These are phyloP conservation scores for Scedosporium minutisporum DNA, from an alignment of 2,329 filamentous ascomycete genomes.

Conservation along the genomic window DNA sequence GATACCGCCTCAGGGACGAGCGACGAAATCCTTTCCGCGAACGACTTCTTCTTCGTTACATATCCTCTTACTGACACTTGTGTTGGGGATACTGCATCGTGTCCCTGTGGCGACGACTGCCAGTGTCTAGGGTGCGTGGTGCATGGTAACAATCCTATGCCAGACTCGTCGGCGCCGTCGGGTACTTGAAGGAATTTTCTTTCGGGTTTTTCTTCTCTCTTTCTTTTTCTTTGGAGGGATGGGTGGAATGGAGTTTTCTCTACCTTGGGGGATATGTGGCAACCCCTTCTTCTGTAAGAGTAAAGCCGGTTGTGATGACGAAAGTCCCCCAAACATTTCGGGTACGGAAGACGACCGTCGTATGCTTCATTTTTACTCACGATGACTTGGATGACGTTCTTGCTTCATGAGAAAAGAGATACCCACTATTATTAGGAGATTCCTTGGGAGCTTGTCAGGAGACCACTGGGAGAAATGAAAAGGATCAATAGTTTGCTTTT, in stretches of 20 bases:
- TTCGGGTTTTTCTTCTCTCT: not conserved
- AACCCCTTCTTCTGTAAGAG: no score
- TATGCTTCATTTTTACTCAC: not conserved
- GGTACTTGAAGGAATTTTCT: not conserved
- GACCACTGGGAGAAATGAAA: not conserved
- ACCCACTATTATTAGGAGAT: not conserved
- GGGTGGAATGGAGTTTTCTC: not conserved
- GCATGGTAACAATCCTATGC: conserved; percentile 21
- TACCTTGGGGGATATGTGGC: no score
- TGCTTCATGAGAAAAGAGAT: not conserved
- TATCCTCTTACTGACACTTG: conserved; percentile 40
- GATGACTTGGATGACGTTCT: not conserved
- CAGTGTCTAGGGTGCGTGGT: conserved; percentile 48
- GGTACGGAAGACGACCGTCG: no score
- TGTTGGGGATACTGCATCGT: conserved; percentile 38
- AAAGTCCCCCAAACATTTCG: no score
- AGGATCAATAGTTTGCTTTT: not conserved
- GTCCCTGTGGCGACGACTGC: conserved; percentile 51
- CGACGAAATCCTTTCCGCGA: conserved; percentile 40
- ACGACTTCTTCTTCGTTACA: conserved; percentile 51
- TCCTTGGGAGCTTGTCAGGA: not conserved
- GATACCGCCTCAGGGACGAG: conserved; percentile 32
- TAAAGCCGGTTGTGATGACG: no score
- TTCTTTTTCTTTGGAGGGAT: not conserved
- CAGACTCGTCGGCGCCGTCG: not conserved